Conservation (phyloP, 2,329 filamentous ascomycete species). For the Fusarium equiseti region DNA sequence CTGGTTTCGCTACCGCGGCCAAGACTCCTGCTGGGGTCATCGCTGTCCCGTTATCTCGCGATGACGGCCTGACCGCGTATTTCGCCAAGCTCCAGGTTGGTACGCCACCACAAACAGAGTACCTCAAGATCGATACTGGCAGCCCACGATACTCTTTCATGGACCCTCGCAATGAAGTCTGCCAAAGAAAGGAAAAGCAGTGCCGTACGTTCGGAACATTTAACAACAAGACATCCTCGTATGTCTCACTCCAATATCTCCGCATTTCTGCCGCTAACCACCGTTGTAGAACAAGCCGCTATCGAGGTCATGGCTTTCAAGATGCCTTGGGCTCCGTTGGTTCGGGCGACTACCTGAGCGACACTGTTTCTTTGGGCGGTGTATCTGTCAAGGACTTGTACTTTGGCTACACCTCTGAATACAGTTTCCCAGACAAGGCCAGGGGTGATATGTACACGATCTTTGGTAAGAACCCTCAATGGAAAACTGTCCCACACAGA, state of each 20-base stretch:
- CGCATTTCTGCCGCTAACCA: accelerated
- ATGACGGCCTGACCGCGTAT: slow-evolving; percentile 6
- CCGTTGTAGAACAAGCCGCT: background rate
- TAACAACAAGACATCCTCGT: slow-evolving; percentile 2
- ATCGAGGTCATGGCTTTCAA: background rate
- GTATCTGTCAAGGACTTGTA: slow-evolving; percentile 8
- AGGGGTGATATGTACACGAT: background rate
- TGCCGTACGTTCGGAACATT: background rate
- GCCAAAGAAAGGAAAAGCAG: background rate
- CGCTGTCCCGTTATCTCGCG: slow-evolving; percentile 3
- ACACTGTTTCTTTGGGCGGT: background rate
- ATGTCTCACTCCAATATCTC: accelerated
- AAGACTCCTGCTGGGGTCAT: slow-evolving; percentile 2
- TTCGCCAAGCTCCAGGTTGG: slow-evolving; percentile 8
- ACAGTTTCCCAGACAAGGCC: background rate
- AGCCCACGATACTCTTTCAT: slow-evolving; percentile 17
- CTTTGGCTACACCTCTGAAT: background rate
- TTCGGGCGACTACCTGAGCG: background rate
- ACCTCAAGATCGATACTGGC: slow-evolving; percentile 12
- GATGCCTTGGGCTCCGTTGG: slow-evolving; percentile 6
- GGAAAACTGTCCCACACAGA: accelerated
- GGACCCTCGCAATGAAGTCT: background rate
- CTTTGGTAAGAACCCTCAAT: background rate
- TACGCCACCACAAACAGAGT: slow-evolving; percentile 4
- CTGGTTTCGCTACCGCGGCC: background rate